phyloP scores from a whole-genome alignment of 257 asterid genomes.

The Plectranthus barbatus region DNA sequence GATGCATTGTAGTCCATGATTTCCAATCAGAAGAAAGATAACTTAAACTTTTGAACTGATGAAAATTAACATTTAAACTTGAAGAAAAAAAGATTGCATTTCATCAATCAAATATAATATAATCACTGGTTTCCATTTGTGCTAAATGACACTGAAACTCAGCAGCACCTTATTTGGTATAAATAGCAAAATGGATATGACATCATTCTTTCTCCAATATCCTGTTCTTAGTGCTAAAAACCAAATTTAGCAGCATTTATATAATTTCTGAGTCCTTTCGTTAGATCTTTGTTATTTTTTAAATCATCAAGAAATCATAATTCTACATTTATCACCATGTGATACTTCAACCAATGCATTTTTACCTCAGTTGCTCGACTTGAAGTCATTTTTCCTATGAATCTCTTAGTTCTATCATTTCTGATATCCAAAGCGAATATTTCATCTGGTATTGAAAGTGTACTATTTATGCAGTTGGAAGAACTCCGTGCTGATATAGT shows the following conservation, averaged over 20 bases:
- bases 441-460: conserved; percentile 2
- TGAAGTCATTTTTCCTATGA: background rate
- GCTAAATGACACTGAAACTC: background rate
- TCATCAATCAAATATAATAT: background rate
- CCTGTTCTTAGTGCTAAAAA: background rate
- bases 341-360: background rate
- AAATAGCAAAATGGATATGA: background rate
- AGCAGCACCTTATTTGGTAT: background rate
- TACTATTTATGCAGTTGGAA: conserved; percentile 57
- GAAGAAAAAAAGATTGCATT: background rate
- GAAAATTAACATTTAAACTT: background rate
- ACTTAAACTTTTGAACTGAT: background rate
- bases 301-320: background rate
- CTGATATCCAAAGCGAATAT: background rate
- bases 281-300: background rate
- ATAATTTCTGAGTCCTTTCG: background rate
- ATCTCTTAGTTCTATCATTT: background rate
- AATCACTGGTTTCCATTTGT: background rate
- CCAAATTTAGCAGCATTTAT: background rate
- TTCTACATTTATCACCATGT: background rate
- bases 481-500: conserved; percentile 91
- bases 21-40: background rate
- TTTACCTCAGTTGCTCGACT: background rate
- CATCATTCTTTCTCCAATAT: background rate
- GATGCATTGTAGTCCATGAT: background rate